Evolutionary conservation across 2,329 filamentous ascomycete species (phyloP), one percentile per base, ranked within the genome.

Genomic region (Trichoderma sp.): DNA sequence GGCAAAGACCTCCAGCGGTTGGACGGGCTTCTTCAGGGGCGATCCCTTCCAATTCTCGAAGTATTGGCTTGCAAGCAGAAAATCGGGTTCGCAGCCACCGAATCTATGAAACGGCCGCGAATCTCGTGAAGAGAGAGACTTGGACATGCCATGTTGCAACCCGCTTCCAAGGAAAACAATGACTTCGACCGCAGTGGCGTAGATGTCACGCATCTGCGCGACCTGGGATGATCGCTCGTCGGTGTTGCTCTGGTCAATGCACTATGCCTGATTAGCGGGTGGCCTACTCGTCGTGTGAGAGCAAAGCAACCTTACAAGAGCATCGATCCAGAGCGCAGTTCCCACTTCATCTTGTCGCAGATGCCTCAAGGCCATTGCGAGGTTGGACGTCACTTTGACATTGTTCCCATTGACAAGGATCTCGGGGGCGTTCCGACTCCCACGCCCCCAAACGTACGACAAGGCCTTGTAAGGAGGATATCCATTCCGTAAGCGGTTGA

Each of bases 121-220:
- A 17, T 30, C n/a, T 34, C 5, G 1, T 17, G 3, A 17, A 3
- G 43, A 47, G 1, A 7, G 9, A 10, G 7, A 15, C 3, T 17
- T 19, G 26, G 9, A 2, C 1, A 19, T 1, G 41, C 26, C 17
- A 17, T 47, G 44, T 2, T 47, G 21, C 14, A 19, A 3, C 0
- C 24, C 56, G n/a, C 34, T 45, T 6, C 56, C 56, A n/a, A 58
- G 43, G 24, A 58, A 58, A 2, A 58, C 24, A 2, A 58, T 24
- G 6, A 58, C 56, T 17, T 58, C 43, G 7, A n/a, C 17, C 7
- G 43, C 56, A 1, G 1, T 58, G 5, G 43, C 21, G 17, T 58
- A 58, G 7, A 58, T 58, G 7, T 47, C 14, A 3, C 56, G 56
- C 56, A 58, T 58, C n/a, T 58, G 56, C 17, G 56, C 26, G 39